phyloP scores from a whole-genome alignment of 257 asterid genomes.

The Vinca minor region DNA sequence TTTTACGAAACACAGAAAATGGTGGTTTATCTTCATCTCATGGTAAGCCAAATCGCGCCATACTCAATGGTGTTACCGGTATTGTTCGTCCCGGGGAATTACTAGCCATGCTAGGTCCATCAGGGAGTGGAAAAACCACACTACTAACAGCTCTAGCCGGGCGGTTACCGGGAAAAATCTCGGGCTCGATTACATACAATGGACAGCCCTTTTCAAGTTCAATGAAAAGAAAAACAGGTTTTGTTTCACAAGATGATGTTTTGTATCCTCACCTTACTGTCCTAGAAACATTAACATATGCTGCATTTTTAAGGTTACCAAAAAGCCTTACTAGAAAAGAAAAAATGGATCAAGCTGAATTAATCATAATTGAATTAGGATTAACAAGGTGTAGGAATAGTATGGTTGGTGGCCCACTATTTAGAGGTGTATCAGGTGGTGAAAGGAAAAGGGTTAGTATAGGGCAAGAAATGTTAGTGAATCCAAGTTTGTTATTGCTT shows the following conservation, averaged over 20 bases:
- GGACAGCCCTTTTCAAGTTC: constrained; percentile 43
- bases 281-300: constrained; percentile 57
- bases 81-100: constrained; percentile 67
- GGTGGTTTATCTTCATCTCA: constrained; percentile 31
- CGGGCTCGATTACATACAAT: constrained; percentile 59
- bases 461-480: constrained; percentile 82
- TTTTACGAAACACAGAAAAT: constrained; percentile 14
- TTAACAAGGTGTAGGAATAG: constrained; percentile 51
- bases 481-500: constrained; percentile 63
- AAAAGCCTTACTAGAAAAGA: constrained; percentile 33
- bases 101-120: constrained; percentile 82
- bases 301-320: constrained; percentile 64
- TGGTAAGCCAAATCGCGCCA: constrained; percentile 30
- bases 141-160: constrained; percentile 69
- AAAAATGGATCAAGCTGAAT: constrained; percentile 56
- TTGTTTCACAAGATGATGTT: constrained; percentile 79
- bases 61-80: constrained; percentile 55
- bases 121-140: constrained; percentile 91
- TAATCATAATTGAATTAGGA: constrained; percentile 49
- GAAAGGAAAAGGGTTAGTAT: constrained; percentile 78
- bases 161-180: constrained; percentile 47
- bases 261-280: constrained; percentile 77
- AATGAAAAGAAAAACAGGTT: constrained; percentile 50
- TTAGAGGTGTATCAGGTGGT: constrained; percentile 80
- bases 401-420: constrained; percentile 51